phyloP scores from a whole-genome alignment of 257 asterid genomes.

The Solanum piurae region DNA sequence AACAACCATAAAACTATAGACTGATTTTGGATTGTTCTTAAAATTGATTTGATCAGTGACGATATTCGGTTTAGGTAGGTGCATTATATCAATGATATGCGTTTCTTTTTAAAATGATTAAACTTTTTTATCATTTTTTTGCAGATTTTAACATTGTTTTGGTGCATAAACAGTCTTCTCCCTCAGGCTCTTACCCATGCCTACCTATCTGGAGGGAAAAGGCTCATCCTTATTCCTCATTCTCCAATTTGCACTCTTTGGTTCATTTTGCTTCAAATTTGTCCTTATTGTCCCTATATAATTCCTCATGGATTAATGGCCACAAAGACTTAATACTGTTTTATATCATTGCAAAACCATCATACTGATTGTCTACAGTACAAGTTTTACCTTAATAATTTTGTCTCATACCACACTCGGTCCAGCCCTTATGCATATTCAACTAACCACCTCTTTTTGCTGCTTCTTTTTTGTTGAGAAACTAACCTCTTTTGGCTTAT shows the following conservation, averaged over 20 bases:
- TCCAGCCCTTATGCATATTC: neutral
- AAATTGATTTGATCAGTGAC: neutral
- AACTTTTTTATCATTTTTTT: neutral
- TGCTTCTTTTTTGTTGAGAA: neutral
- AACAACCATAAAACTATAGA: neutral
- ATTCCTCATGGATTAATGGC: neutral
- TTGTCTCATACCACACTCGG: neutral
- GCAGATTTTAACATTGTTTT: neutral
- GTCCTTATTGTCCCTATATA: neutral
- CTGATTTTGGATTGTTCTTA: neutral
- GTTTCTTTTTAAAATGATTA: neutral
- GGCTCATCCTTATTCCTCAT: neutral
- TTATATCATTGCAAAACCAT: neutral
- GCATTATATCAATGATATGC: neutral
- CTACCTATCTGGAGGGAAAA: neutral
- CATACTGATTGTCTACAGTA: neutral
- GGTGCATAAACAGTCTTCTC: neutral
- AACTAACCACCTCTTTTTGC: neutral
- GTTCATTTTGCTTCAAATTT: neutral
- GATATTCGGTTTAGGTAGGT: neutral
- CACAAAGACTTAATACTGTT: neutral
- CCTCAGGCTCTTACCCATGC: neutral
- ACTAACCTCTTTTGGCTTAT: neutral
- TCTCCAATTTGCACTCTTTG: neutral
- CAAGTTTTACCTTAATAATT: neutral